A percentile compares a stretch with the other conserved stretches of the same genome.
phyloP scores from a whole-genome alignment of 768 basidiomycete genomes.

The Agaricus blazei region DNA sequence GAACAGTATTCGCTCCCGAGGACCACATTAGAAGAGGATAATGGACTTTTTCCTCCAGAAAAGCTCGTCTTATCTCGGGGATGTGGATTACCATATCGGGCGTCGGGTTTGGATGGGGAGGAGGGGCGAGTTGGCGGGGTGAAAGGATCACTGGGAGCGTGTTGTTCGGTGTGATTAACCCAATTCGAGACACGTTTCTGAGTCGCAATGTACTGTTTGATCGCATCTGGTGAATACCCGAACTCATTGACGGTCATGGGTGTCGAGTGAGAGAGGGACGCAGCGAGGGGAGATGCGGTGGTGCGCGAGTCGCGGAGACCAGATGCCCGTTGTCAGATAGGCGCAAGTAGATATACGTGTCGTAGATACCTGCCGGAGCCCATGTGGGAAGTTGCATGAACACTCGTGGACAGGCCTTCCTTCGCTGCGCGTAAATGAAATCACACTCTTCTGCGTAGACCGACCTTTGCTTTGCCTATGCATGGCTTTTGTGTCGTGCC shows the following conservation, averaged over 20 bases:
- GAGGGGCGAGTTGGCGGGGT: not conserved
- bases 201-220: slow-evolving; percentile 11
- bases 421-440: not conserved
- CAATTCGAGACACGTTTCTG: slow-evolving; percentile 10
- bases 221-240: slow-evolving; percentile 12
- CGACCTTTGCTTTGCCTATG: not conserved
- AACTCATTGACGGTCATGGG: slow-evolving; percentile 10
- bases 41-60: not conserved
- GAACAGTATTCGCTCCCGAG: too few relatives aligned
- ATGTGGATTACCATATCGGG: not conserved
- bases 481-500: not conserved
- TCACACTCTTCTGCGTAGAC: not conserved
- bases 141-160: slow-evolving; percentile 10
- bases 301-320: not conserved
- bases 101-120: not conserved
- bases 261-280: not conserved
- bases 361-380: not conserved
- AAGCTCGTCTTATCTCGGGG: too few relatives aligned
- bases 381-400: not conserved
- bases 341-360: not conserved
- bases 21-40: not conserved
- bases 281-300: too few relatives aligned
- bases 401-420: not conserved
- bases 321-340: not conserved
- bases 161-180: slow-evolving; percentile 7